Evolutionary conservation across 345 rosid genomes (phyloP).

Genomic region (Clausena lansium): DNA sequence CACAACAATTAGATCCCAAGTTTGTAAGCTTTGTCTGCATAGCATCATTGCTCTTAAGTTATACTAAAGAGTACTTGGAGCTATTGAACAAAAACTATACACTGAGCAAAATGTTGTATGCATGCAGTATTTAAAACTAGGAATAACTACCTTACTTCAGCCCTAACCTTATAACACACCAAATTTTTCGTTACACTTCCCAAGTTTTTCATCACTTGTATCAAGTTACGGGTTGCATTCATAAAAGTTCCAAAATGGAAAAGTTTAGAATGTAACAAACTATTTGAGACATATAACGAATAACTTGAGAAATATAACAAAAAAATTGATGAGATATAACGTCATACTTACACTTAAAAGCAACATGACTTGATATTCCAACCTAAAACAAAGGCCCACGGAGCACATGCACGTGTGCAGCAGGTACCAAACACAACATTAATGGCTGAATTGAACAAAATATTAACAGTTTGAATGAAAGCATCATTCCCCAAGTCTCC

Average conservation of each 20-base stretch:
- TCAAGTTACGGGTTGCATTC: no score
- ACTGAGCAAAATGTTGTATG: background rate
- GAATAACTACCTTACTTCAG: no score
- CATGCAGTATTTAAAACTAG: background rate
- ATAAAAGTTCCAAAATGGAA: no score
- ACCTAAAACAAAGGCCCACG: conserved; percentile 11
- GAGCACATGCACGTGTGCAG: conserved; percentile 34
- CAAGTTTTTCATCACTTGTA: no score
- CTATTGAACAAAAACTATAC: background rate
- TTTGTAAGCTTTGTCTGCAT: background rate
- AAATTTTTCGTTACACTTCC: no score
- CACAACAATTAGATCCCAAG: background rate
- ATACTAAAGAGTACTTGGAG: background rate
- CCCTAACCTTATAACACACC: no score
- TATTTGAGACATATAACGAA: no score
- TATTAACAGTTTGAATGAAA: background rate
- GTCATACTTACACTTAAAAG: no score
- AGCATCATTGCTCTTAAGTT: background rate
- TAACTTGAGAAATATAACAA: no score
- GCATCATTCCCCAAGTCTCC: conserved; percentile 13
- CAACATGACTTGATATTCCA: background rate
- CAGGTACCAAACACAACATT: conserved; percentile 16
- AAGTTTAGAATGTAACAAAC: no score
- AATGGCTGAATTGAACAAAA: conserved; percentile 14
- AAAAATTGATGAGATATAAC: no score